Conservation (phyloP, 352 stramenopile genomes). For the Pythium oligandrum region DNA sequence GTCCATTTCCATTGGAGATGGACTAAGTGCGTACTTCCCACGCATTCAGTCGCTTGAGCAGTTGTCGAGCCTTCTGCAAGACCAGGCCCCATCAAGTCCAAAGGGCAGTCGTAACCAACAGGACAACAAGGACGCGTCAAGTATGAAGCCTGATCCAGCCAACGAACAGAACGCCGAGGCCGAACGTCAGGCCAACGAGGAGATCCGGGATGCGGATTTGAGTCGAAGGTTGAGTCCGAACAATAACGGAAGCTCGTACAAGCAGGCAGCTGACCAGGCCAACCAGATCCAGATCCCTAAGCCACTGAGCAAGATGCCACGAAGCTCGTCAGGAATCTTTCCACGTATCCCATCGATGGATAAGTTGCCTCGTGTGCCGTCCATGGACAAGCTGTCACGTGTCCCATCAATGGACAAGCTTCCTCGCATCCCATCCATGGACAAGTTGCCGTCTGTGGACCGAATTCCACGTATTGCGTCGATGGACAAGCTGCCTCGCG, state of each 20-base stretch:
- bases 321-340: conserved; percentile 76
- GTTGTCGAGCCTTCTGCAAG: conserved; percentile 62
- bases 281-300: conserved; percentile 77
- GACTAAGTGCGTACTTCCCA: conserved; percentile 66
- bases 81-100: conserved; percentile 53
- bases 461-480: conserved; percentile 62
- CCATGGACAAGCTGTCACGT: conserved; percentile 58
- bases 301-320: conserved; percentile 72
- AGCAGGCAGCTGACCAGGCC: conserved; percentile 21
- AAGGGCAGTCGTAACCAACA: not conserved
- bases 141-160: not conserved
- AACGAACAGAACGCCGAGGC: not conserved
- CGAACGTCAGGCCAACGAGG: not conserved
- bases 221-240: conserved; percentile 40
- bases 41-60: conserved; percentile 79
- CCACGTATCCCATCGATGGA: conserved; percentile 66
- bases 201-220: conserved; percentile 18
- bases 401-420: conserved; percentile 63
- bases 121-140: not conserved
- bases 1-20: conserved; percentile 54
- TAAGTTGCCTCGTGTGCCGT: conserved; percentile 53
- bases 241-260: conserved; percentile 4
- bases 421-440: conserved; percentile 62
- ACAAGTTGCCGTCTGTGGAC: conserved; percentile 56
- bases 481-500: conserved; percentile 60